A percentile compares a stretch with the other conserved stretches of the same genome.
These are phyloP conservation scores for Cytospora piceae DNA, from an alignment of 2,329 filamentous ascomycete genomes.

Conservation along the genomic window DNA sequence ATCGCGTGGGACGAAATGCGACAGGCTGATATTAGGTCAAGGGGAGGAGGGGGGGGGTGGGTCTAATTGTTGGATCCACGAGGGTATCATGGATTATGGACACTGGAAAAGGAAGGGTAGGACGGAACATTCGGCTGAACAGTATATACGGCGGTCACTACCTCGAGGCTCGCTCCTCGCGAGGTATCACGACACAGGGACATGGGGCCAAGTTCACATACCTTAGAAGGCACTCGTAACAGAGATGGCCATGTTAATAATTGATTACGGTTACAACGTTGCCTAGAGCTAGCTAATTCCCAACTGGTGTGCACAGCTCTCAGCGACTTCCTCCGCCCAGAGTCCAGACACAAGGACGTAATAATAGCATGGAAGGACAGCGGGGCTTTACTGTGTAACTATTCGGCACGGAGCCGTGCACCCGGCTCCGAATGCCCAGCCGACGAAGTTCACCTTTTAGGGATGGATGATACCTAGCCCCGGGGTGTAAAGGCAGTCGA, in stretches of 20 bases:
- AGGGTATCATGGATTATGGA: not conserved
- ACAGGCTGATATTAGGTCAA: not conserved
- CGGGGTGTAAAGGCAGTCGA: not conserved
- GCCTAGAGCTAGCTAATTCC: not conserved
- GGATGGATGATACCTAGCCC: too few relatives aligned
- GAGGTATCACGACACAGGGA: not conserved
- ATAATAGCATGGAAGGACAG: too few relatives aligned
- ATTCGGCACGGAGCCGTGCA: not conserved
- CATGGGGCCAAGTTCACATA: not conserved
- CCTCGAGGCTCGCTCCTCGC: not conserved
- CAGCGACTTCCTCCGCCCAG: not conserved
- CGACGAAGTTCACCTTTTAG: not conserved
- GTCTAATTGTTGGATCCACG: not conserved
- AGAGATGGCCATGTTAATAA: not conserved
- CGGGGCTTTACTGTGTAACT: too few relatives aligned
- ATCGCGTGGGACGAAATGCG: not conserved
- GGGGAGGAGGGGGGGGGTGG: too few relatives aligned
- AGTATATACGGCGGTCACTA: not conserved
- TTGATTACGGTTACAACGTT: not conserved
- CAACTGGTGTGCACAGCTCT: not conserved
- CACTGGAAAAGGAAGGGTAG: not conserved
- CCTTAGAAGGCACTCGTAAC: not conserved
- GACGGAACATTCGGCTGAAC: not conserved
- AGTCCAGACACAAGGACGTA: too few relatives aligned
- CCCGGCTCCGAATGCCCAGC: constrained; percentile 4